Evolutionary conservation across 2,329 filamentous ascomycete genomes (phyloP).

Genomic region (Geosmithia morbida): DNA sequence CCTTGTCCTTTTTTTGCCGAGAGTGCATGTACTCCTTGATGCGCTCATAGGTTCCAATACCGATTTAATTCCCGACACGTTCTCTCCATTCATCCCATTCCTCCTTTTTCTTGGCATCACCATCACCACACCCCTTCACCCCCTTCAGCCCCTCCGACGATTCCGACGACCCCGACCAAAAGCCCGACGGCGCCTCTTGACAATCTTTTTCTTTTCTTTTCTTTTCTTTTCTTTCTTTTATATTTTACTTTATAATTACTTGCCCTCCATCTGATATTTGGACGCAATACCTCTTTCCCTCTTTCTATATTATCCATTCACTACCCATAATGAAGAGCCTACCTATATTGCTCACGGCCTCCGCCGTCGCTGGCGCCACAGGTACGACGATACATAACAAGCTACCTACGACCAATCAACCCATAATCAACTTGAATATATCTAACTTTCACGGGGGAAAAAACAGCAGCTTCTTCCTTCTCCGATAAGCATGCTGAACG

Average conservation of each 20-base stretch:
- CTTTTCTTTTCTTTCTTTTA: neutral
- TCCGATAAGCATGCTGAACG: slow-evolving; percentile 4
- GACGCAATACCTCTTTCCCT: neutral
- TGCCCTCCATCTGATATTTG: neutral
- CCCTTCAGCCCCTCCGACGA: no score
- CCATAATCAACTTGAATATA: neutral
- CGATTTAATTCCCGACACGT: no score
- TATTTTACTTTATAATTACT: neutral
- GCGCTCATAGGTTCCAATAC: no score
- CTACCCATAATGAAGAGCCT: neutral
- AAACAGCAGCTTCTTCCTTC: neutral
- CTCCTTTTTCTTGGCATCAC: no score
- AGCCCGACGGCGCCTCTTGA: neutral
- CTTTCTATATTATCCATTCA: neutral
- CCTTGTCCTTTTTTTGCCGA: no score
- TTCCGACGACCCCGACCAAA: no score
- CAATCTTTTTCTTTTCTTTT: neutral
- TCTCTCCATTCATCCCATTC: no score
- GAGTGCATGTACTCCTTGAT: no score
- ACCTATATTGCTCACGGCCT: neutral
- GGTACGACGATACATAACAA: neutral
- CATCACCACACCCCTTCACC: no score
- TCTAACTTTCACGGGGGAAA: neutral
- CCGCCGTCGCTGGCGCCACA: neutral
- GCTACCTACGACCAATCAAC: neutral